Base-by-base conservation (phyloP, 2,329 filamentous ascomycete genomes). In the Paracorniculantispora psalliotae region DNA sequence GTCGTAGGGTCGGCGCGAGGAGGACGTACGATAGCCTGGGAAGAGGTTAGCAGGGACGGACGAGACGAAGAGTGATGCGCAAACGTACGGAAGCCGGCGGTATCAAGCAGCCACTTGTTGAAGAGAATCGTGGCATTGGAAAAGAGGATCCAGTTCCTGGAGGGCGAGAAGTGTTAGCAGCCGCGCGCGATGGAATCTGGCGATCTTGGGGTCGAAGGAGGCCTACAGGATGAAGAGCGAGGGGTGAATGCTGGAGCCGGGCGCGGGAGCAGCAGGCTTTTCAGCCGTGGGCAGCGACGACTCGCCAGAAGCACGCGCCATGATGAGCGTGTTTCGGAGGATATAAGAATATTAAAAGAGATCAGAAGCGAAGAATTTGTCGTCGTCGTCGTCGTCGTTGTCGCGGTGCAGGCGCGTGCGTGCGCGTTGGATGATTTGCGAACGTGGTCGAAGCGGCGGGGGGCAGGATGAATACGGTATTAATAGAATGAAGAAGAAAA, bases 31-130 rank as follows among this genome's bases (percentile, higher is more conserved):
- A 57, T 72, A 73, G 65, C 69, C 71, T 72, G 35, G n/a, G 17
- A n/a, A 21, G n/a, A 41, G 35, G 59, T 58, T 41, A 58, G 55
- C 26, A 50, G 8, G 15, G 33, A 37, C 15, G 25, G 30, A 75
- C 77, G 63, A n/a, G 47, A 30, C 41, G 49, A 43, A 13, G 8
- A 46, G 10, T 12, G 28, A 26, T 17, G 61, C 50, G 37, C 61
- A 52, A 63, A 80, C 87, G 79, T 77, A 91, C 88, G 81, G 74
- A 93, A 93, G 59, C 88, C 82, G 67, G 82, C 82, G 62, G 84
- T 86, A 69, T 90, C 85, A 61, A 96, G 82, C 52, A 96, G 84
- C 84, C 89, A 92, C 78, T 96, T 96, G 81, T 96, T 96, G 81
- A 96, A 96, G 62, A 96, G 77, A 69, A 96, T 96, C 62, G 92